Evolutionary conservation across 163 green algal species (phyloP).

Genomic region (Scenedesmus sp.): DNA sequence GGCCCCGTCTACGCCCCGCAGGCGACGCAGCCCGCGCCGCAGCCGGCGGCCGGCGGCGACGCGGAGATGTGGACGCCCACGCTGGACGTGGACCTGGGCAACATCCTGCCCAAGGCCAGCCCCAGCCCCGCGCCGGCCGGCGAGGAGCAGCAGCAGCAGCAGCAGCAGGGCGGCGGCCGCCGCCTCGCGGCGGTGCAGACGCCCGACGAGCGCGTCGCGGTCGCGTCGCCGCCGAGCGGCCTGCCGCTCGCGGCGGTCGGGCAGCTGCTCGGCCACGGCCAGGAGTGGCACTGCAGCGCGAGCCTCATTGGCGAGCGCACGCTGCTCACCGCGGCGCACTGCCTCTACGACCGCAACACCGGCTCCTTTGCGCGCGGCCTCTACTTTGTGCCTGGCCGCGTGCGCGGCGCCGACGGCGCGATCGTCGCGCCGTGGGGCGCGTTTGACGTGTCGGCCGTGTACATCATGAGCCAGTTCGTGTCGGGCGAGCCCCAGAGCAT

Average conservation of each 20-base stretch:
- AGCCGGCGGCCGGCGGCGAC: background rate
- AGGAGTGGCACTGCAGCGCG: conserved; percentile 29
- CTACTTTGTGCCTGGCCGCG: conserved; percentile 33
- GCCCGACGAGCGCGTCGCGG: conserved; percentile 8
- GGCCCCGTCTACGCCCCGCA: background rate
- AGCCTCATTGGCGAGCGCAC: conserved; percentile 24
- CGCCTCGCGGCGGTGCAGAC: background rate
- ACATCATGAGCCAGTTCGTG: conserved; percentile 16
- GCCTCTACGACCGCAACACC: conserved; percentile 14
- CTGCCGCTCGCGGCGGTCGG: conserved; percentile 18
- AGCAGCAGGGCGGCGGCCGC: background rate
- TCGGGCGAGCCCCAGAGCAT: conserved; percentile 15
- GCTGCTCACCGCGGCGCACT: conserved; percentile 28
- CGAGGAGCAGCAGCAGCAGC: background rate
- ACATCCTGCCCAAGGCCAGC: background rate
- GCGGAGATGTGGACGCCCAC: conserved; percentile 7
- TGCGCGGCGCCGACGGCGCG: background rate
- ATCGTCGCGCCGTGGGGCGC: conserved; percentile 11
- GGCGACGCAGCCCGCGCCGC: conserved; percentile 6
- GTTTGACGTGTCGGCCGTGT: conserved; percentile 24
- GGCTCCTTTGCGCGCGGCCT: conserved; percentile 17
- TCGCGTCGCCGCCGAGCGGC: background rate
- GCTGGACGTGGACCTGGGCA: background rate
- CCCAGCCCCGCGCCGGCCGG: background rate
- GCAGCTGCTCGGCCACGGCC: conserved; percentile 18